Conservation (phyloP, 2,329 filamentous ascomycete genomes). For the Neofusicoccum laricinum region DNA sequence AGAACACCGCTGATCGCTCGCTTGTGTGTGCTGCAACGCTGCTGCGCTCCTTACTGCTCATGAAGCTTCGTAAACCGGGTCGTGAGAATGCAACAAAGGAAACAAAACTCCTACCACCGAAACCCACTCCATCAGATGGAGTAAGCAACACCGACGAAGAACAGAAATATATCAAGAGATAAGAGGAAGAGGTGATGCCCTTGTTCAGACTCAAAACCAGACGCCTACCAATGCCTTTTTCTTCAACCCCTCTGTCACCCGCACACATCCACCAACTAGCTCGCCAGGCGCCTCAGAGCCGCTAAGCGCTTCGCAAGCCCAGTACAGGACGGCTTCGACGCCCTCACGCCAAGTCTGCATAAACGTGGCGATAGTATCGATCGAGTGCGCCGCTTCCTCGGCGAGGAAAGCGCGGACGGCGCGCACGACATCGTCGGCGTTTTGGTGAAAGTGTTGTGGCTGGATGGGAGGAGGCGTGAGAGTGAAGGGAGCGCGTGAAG, state of each 20-base stretch:
- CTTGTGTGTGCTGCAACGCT: background rate
- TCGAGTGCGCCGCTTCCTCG: background rate
- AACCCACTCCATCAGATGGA: background rate
- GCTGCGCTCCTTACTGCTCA: background rate
- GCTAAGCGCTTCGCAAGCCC: conserved; percentile 1
- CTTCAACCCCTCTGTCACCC: conserved; percentile 2
- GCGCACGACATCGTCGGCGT: background rate
- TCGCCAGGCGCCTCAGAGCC: conserved; percentile 1
- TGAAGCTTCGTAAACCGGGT: background rate
- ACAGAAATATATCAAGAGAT: background rate
- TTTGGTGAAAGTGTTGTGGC: background rate
- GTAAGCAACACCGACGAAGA: background rate
- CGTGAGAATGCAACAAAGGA: background rate
- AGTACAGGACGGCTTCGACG: background rate
- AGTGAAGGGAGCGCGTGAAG: background rate
- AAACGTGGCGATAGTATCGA: background rate
- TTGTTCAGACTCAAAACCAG: conserved; percentile 13
- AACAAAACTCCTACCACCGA: conserved; percentile 2
- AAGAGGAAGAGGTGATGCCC: background rate
- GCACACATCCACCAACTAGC: background rate
- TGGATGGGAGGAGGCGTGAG: background rate
- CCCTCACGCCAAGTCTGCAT: background rate
- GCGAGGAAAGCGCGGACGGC: background rate
- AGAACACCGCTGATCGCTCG: background rate
- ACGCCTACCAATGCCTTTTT: background rate